phyloP scores from a whole-genome alignment of 164 flowering plant species.

The Malania oleifera region DNA sequence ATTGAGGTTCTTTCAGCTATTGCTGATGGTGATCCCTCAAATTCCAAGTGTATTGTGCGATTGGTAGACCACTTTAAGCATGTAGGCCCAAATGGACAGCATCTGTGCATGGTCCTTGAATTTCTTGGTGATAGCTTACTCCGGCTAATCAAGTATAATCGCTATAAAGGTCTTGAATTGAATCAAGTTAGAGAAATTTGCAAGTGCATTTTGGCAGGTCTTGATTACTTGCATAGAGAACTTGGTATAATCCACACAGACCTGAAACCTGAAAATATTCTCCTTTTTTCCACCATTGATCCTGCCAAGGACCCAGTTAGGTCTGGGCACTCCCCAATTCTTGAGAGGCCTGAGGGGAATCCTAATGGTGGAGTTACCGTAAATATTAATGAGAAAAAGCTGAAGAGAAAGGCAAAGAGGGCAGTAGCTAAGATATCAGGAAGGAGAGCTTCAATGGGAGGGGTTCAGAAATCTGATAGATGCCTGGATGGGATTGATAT shows the following conservation, averaged over 20 bases:
- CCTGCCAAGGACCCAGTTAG: slow-evolving; percentile 79
- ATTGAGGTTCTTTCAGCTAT: slow-evolving; percentile 71
- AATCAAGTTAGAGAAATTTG: slow-evolving; percentile 79
- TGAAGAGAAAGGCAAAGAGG: slow-evolving; percentile 72
- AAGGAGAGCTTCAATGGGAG: slow-evolving; percentile 64
- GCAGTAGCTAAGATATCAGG: slow-evolving; percentile 75
- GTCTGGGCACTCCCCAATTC: slow-evolving; percentile 60
- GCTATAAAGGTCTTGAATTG: slow-evolving; percentile 62
- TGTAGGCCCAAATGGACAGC: slow-evolving; percentile 92
- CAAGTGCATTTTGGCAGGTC: slow-evolving; percentile 64
- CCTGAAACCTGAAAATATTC: slow-evolving; percentile 89
- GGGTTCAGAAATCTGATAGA: slow-evolving; percentile 37
- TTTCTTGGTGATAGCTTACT: slow-evolving; percentile 90
- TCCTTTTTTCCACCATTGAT: slow-evolving; percentile 75
- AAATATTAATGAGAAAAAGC: slow-evolving; percentile 60
- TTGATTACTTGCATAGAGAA: slow-evolving; percentile 87
- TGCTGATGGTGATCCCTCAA: slow-evolving; percentile 63
- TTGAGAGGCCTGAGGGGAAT: slow-evolving; percentile 80
- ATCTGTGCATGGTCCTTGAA: slow-evolving; percentile 87
- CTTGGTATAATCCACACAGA: slow-evolving; percentile 82
- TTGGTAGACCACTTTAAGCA: slow-evolving; percentile 89
- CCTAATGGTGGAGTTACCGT: slow-evolving; percentile 47
- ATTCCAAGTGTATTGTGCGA: slow-evolving; percentile 53
- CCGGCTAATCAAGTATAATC: slow-evolving; percentile 60
- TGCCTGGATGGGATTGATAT: slow-evolving; percentile 72